Base-by-base conservation (phyloP, 345 rosid species). In the Arabidopsis arenosa region DNA sequence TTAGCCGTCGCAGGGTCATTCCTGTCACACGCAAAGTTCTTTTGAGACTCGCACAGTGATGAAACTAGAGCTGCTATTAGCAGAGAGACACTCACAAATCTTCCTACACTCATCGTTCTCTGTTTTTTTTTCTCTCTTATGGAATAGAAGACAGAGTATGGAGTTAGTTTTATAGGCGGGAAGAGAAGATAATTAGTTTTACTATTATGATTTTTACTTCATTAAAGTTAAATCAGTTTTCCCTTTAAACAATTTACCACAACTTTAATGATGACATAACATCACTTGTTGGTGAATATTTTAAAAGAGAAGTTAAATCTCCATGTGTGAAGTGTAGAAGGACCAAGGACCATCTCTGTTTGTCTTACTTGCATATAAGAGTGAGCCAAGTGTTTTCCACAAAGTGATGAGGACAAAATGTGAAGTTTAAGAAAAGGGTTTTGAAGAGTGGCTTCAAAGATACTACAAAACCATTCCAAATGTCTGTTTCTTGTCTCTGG, bases 361-460 rank as follows among this genome's bases (percentile, higher is more conserved):
- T 28, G 39, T 59, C 62, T 57, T 39, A 59, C 73, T 45, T 23
- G 79, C 62, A 49, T 4, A 28, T 48, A 3, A 67, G 54, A 48
- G 79, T 49, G 62, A 75, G 62, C 61, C 79, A 67, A 67, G 79
- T 75, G 79, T 75, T 39, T 67, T 37, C 72, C 72, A 65, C 59
- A 13, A 36, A 63, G 36, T 33, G 26, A 39, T 67, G 75, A 40
- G 52, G 32, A 61, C 57, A 76, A 70, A 57, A 75, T 75, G 74
- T 75, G 73, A 75, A 59, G 74, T 70, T 63, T 63, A 54, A 63
- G 75, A 76, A 45, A 70, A 36, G 43, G 6, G 23, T 62, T 55
- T 63, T n/a, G 4, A 63, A 70, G 75, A 63, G 75, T 63, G 36
- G 41, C 71, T 76, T 76, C 9, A 6, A 76, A 76, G 75, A 63